These are phyloP conservation scores for Clavariopsis aquatica DNA, from an alignment of 495 filamentous ascomycete genomes.

Conservation along the genomic window DNA sequence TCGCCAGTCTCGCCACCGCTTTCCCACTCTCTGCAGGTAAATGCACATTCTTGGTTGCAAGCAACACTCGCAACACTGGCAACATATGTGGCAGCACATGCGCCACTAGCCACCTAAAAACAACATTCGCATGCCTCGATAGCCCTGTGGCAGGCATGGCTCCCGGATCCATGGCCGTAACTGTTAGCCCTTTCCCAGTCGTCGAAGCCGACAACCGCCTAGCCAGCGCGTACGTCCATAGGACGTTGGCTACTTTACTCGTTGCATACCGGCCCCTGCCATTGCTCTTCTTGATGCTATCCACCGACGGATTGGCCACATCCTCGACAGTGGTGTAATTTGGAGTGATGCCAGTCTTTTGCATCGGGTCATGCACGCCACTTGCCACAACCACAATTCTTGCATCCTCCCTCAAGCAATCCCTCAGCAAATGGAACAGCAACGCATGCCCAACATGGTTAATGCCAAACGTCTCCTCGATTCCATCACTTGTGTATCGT, in stretches of 20 bases:
- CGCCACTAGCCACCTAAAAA: conserved; percentile 13
- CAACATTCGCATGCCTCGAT: conserved; percentile 44
- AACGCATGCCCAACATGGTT: conserved; percentile 25
- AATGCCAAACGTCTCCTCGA: conserved; percentile 43
- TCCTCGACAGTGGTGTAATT: conserved; percentile 22
- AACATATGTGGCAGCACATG: conserved; percentile 45
- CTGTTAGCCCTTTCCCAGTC: conserved; percentile 42
- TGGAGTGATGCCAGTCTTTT: conserved; percentile 12
- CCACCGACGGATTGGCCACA: conserved; percentile 9
- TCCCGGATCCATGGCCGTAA: conserved; percentile 50
- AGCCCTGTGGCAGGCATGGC: conserved; percentile 53
- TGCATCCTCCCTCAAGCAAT: not conserved
- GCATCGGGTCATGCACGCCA: conserved; percentile 12
- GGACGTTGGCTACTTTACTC: conserved; percentile 4
- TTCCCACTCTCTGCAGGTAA: conserved; percentile 45
- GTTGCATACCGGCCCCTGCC: conserved; percentile 5
- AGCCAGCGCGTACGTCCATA: conserved; percentile 50
- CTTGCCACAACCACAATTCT: conserved; percentile 11
- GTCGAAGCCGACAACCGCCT: conserved; percentile 38
- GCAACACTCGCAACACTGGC: conserved; percentile 42
- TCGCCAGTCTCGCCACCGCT: conserved; percentile 43
- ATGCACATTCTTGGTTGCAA: conserved; percentile 45
- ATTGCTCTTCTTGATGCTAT: not conserved
- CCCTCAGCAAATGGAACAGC: conserved; percentile 14
- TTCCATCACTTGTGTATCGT: conserved; percentile 44